Evolutionary conservation across 139 green algal genomes (phyloP).

Genomic region (Coccomyxa sp.): DNA sequence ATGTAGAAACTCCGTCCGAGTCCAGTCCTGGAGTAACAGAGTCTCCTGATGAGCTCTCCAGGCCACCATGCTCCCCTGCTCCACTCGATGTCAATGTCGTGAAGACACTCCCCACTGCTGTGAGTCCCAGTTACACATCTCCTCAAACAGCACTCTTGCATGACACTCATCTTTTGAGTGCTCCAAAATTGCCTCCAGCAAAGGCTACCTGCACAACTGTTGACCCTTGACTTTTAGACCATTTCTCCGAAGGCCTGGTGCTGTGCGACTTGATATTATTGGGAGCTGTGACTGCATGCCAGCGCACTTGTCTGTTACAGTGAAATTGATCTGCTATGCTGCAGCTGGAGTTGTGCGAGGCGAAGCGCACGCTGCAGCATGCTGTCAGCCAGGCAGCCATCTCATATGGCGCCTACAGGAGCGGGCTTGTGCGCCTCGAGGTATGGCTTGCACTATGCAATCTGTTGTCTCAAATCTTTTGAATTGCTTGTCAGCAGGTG

Average conservation of each 20-base stretch:
- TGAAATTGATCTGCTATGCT: background rate
- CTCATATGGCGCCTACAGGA: slow-evolving; percentile 13
- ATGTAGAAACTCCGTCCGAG: too few species aligned
- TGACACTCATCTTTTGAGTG: too few species aligned
- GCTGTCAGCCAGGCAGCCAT: background rate
- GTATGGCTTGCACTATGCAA: background rate
- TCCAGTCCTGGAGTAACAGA: too few species aligned
- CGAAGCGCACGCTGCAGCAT: slow-evolving; percentile 9
- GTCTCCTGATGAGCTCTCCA: too few species aligned
- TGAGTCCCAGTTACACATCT: background rate
- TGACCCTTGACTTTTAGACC: too few species aligned
- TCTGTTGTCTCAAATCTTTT: background rate
- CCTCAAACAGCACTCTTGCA: background rate
- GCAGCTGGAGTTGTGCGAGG: slow-evolving; percentile 14
- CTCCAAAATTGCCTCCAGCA: too few species aligned
- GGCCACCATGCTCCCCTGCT: background rate
- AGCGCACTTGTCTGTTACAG: background rate
- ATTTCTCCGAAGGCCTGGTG: background rate
- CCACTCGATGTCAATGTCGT: background rate
- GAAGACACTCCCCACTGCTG: background rate
- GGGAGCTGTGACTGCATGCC: background rate
- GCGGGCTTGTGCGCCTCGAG: slow-evolving; percentile 37
- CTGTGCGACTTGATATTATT: background rate
- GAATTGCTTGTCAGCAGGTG: too few species aligned
- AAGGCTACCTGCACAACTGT: too few species aligned